Percentiles rank a stretch among this genome's conserved stretches.
Evolutionary conservation across 2,329 filamentous ascomycete species (phyloP).

Genomic region (Beauveria brongniartii): DNA sequence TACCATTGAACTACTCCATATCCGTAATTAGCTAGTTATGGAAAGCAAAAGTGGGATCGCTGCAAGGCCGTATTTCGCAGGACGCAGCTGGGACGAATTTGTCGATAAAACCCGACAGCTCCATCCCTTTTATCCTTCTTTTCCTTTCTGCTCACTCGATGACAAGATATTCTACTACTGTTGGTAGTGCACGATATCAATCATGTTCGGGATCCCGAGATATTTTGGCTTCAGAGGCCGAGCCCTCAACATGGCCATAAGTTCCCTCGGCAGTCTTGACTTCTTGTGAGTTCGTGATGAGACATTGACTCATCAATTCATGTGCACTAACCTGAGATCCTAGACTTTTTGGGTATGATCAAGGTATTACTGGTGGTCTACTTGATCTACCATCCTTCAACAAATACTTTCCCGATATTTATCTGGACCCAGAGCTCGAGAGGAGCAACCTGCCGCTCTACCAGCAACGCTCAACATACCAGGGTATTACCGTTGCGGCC

Average conservation of each 20-base stretch:
- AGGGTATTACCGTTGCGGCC: constrained; percentile 36
- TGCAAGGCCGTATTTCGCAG: not conserved
- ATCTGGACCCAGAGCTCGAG: constrained; percentile 29
- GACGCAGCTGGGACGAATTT: not conserved
- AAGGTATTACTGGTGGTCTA: constrained; percentile 60
- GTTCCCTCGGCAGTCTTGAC: constrained; percentile 15
- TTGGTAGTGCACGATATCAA: not conserved
- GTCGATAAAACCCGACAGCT: not conserved
- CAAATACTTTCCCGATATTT: constrained; percentile 39
- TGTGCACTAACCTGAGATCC: not conserved
- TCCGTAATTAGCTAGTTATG: not conserved
- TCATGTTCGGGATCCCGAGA: constrained; percentile 8
- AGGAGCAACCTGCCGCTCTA: constrained; percentile 18
- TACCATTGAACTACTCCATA: too few relatives aligned
- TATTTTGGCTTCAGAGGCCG: constrained; percentile 16
- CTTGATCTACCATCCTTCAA: constrained; percentile 52
- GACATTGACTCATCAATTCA: not conserved
- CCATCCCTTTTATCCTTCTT: not conserved
- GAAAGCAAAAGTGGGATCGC: not conserved
- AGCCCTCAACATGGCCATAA: constrained; percentile 14
- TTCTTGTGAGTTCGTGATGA: constrained; percentile 8
- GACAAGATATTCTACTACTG: not conserved
- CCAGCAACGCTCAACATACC: constrained; percentile 30
- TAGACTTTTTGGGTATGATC: constrained; percentile 32
- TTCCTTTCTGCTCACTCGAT: not conserved